Percentiles rank a stretch among this genome's conserved stretches.
phyloP scores from a whole-genome alignment of 2,329 filamentous ascomycete genomes.

The Plectosphaerella cucumerina region DNA sequence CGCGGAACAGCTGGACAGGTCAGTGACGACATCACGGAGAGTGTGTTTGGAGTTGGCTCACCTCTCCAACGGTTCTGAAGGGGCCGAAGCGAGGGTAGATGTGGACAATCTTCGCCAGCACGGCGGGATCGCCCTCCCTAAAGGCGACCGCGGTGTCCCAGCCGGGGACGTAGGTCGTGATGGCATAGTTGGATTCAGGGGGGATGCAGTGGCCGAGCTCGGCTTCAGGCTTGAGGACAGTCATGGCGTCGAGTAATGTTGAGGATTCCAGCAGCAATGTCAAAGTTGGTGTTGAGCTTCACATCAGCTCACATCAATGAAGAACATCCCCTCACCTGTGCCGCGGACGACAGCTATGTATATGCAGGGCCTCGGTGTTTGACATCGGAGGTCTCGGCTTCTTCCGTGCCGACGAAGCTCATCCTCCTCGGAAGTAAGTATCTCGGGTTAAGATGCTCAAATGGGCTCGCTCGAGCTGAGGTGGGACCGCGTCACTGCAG shows the following conservation, averaged over 20 bases:
- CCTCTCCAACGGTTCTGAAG: slow-evolving; percentile 27
- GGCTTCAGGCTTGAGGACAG: slow-evolving; percentile 30
- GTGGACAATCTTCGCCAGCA: slow-evolving; percentile 30
- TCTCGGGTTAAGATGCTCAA: too few relatives aligned
- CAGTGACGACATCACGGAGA: neutral
- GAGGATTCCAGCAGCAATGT: too few relatives aligned
- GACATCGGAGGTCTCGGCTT: too few relatives aligned
- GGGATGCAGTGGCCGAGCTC: slow-evolving; percentile 41
- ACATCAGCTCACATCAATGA: too few relatives aligned
- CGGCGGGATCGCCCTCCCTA: slow-evolving; percentile 33
- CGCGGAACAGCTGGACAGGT: neutral
- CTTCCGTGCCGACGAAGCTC: too few relatives aligned
- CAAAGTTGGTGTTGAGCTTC: too few relatives aligned
- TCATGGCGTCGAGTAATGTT: slow-evolving; percentile 19
- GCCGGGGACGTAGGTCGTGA: slow-evolving; percentile 39
- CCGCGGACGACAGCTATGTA: too few relatives aligned
- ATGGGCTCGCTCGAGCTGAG: too few relatives aligned
- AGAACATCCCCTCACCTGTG: too few relatives aligned
- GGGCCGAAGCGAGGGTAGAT: slow-evolving; percentile 45
- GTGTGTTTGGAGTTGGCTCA: slow-evolving; percentile 15
- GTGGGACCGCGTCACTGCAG: too few relatives aligned
- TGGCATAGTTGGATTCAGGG: slow-evolving; percentile 40
- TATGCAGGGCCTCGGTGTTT: too few relatives aligned
- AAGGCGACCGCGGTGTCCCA: slow-evolving; percentile 35
- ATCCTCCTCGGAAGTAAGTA: too few relatives aligned